Conservation (phyloP, 805 yeast genomes). For the Alloascoidea hylecoeti region DNA sequence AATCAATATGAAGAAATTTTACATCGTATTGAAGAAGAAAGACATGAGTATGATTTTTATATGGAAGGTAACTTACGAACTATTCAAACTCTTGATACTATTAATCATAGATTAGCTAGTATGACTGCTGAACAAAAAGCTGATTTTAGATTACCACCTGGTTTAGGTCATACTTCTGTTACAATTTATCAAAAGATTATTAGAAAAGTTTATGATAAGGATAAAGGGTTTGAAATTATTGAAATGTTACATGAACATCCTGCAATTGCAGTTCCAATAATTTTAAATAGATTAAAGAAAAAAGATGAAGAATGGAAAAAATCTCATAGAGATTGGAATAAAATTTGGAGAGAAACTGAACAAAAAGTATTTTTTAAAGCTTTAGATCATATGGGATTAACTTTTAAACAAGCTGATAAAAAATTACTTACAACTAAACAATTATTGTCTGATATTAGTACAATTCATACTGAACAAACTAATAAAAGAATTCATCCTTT, state of each 20-base stretch:
- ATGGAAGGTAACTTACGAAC: conserved; percentile 93
- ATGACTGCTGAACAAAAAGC: conserved; percentile 89
- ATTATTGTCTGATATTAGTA: conserved; percentile 79
- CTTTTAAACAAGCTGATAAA: conserved; percentile 94
- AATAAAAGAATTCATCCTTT: conserved; percentile 77
- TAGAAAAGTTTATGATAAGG: conserved; percentile 84
- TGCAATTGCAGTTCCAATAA: conserved; percentile 87
- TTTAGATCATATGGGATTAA: conserved; percentile 86
- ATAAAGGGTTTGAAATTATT: conserved; percentile 90
- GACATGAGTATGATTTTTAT: conserved; percentile 92
- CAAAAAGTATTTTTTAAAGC: conserved; percentile 90
- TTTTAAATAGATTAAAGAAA: conserved; percentile 83
- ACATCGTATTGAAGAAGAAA: conserved; percentile 91
- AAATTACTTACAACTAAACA: conserved; percentile 83
- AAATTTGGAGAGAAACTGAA: conserved; percentile 97
- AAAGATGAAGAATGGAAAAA: conserved; percentile 99
- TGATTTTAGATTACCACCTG: conserved; percentile 76
- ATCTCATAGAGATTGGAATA: conserved; percentile 97
- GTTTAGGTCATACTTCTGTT: conserved; percentile 81
- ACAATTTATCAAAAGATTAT: conserved; percentile 91
- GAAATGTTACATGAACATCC: conserved; percentile 95
- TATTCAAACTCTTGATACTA: conserved; percentile 88
- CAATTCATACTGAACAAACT: conserved; percentile 84
- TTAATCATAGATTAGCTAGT: conserved; percentile 84
- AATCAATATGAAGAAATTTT: conserved; percentile 95